A percentile compares a stretch with the other conserved stretches of the same genome.
These are phyloP conservation scores for Flaveria floridana DNA, from an alignment of 140 eudicot species.

Conservation along the genomic window DNA sequence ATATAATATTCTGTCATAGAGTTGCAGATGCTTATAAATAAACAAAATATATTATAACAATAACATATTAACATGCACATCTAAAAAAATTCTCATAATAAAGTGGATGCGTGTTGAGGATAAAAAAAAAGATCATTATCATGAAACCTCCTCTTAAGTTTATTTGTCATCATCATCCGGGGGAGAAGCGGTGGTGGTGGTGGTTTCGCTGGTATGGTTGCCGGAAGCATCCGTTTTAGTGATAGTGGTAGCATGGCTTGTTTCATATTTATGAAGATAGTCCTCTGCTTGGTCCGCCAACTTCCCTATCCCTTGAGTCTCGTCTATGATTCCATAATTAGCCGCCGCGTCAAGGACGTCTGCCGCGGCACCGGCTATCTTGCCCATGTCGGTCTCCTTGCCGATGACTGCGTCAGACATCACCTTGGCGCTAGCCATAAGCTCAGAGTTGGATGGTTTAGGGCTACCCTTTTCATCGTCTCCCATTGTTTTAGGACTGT, in stretches of 20 bases:
- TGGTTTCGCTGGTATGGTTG: constrained; percentile 32
- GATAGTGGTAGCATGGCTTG: constrained; percentile 32
- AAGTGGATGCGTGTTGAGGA: neutral
- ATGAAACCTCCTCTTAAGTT: constrained; percentile 8
- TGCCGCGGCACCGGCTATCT: constrained; percentile 66
- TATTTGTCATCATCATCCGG: constrained; percentile 31
- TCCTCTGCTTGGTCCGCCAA: constrained; percentile 55
- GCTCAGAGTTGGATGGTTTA: constrained; percentile 41
- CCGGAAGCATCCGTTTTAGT: constrained; percentile 36
- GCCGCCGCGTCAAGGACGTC: constrained; percentile 55
- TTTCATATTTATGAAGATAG: constrained; percentile 51
- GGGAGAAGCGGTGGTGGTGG: constrained; percentile 26
- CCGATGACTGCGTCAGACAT: constrained; percentile 52
- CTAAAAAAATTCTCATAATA: neutral
- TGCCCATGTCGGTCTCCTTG: constrained; percentile 45
- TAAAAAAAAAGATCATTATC: neutral
- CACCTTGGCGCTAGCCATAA: constrained; percentile 63
- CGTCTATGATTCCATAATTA: constrained; percentile 49
- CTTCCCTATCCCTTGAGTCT: constrained; percentile 41
- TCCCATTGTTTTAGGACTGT: constrained; percentile 14
- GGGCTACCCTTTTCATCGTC: constrained; percentile 17
- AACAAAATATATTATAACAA: neutral
- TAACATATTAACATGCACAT: neutral
- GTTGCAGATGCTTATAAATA: constrained; percentile 29
- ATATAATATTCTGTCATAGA: too few species aligned